These are phyloP conservation scores for Peterozyma xylosa DNA, from an alignment of 805 yeast genomes.

Conservation along the genomic window DNA sequence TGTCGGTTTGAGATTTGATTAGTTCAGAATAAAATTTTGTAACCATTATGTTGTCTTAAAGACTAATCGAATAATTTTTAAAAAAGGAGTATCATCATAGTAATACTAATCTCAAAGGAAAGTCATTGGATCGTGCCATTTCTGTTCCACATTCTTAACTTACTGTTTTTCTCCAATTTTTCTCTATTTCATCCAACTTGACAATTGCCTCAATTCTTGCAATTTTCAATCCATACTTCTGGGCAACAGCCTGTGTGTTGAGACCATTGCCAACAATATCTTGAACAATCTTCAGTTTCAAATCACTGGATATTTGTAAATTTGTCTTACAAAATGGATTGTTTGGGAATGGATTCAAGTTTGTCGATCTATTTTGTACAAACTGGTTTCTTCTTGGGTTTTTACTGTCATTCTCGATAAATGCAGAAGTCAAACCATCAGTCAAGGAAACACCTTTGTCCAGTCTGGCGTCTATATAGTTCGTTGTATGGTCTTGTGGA, in stretches of 20 bases:
- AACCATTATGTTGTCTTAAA: slow-evolving; percentile 64
- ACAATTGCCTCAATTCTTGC: slow-evolving; percentile 87
- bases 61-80: slow-evolving; percentile 61
- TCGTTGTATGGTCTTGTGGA: slow-evolving; percentile 61
- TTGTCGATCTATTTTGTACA: slow-evolving; percentile 9
- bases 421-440: slow-evolving; percentile 10
- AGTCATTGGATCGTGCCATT: background rate
- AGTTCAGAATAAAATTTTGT: slow-evolving; percentile 22
- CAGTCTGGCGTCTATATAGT: slow-evolving; percentile 54
- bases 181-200: slow-evolving; percentile 59
- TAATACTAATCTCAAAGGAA: slow-evolving; percentile 1
- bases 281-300: slow-evolving; percentile 52
- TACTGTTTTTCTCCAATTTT: slow-evolving; percentile 52
- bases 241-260: slow-evolving; percentile 68
- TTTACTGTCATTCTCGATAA: slow-evolving; percentile 13
- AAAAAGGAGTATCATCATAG: slow-evolving; percentile 37
- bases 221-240: slow-evolving; percentile 70
- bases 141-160: slow-evolving; percentile 23
- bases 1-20: background rate
- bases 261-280: slow-evolving; percentile 46
- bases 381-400: background rate
- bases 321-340: slow-evolving; percentile 69
- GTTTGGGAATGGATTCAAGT: slow-evolving; percentile 72
- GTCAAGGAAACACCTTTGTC: slow-evolving; percentile 31
- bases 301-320: slow-evolving; percentile 44